phyloP scores from a whole-genome alignment of 1,284 basidiomycete genomes.

The Clitocybe nebularis region DNA sequence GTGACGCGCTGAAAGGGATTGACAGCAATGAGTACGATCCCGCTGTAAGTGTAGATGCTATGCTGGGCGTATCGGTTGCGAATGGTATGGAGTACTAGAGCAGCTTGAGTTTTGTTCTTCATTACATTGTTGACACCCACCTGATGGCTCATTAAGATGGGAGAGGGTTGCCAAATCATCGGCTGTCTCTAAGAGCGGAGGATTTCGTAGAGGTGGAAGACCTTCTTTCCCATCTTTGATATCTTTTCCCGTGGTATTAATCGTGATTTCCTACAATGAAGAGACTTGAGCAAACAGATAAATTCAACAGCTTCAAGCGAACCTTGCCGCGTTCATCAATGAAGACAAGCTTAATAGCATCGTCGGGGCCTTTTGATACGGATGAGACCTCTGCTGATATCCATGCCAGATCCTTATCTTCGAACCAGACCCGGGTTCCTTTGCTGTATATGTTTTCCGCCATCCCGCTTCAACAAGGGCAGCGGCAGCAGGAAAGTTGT shows the following conservation, averaged over 20 bases:
- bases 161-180: constrained; percentile 98
- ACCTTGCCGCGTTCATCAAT: constrained; percentile 88
- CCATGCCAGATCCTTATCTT: constrained; percentile 92
- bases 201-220: constrained; percentile 93
- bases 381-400: constrained; percentile 81
- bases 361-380: constrained; percentile 57
- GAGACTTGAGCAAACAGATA: constrained; percentile 11
- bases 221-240: constrained; percentile 71
- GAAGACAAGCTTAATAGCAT: constrained; percentile 75
- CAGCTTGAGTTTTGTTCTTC: constrained; percentile 5
- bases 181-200: constrained; percentile 92
- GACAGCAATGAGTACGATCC: constrained; percentile 96
- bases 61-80: constrained; percentile 95
- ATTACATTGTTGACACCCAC: constrained; percentile 39
- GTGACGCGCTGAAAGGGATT: constrained; percentile 97
- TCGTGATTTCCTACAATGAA: constrained; percentile 58
- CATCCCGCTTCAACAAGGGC: constrained; percentile 38
- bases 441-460: constrained; percentile 85
- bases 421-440: constrained; percentile 84
- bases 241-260: constrained; percentile 75
- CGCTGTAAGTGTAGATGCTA: constrained; percentile 98
- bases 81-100: constrained; percentile 90
- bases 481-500: background rate
- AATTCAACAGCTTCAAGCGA: constrained; percentile 16
- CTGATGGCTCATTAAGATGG: constrained; percentile 97